Evolutionary conservation across 768 basidiomycete genomes (phyloP), one percentile per base, ranked within the genome.

Genomic region (Agaricus subrufescens): DNA sequence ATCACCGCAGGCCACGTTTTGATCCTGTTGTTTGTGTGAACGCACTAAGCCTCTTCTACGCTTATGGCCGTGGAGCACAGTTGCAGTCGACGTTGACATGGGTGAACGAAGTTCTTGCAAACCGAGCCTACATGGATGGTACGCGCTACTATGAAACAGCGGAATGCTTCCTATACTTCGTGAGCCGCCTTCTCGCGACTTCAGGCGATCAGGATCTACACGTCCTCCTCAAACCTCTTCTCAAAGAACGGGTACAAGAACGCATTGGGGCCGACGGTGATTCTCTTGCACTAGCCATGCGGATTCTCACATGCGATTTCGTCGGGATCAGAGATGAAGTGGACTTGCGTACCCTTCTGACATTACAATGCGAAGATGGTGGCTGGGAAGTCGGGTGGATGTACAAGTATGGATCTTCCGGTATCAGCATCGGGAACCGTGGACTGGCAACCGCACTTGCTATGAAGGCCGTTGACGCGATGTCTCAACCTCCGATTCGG

Each of bases 371-470:
- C 54, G 77, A 77, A 56, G 82, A 84, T 60, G 83, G 83, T 15
- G 76, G 79, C 3, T 85, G 80, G 79, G 75, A 72, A 25, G 70
- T 70, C 8, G 75, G 83, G 1, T 83, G 80, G 80, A 69, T 84
- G 19, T 85, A 81, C 69, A 79, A 75, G 64, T 82, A 78, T 55
- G 80, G 79, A 3, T 71, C 72, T 0, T 73, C 77, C 0, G 76
- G 74, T 0, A 65, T 81, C 48, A 71, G 67, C 49, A 79, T 84
- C 29, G 77, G 80, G 11, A 84, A 84, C 64, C 74, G 78, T 5
- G 82, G 83, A 0, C 67, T 83, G 23, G 76, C 77, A 2, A 83
- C 82, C 25, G 81, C 81, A 1, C 61, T 83, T 26, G 81, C 82
- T 11, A 64, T 83, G 57, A 77, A 76, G 38, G 82, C 82, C 7